Base-by-base conservation (phyloP, 371 early-diverging fungal species). In the Sporodiniella umbellata region DNA sequence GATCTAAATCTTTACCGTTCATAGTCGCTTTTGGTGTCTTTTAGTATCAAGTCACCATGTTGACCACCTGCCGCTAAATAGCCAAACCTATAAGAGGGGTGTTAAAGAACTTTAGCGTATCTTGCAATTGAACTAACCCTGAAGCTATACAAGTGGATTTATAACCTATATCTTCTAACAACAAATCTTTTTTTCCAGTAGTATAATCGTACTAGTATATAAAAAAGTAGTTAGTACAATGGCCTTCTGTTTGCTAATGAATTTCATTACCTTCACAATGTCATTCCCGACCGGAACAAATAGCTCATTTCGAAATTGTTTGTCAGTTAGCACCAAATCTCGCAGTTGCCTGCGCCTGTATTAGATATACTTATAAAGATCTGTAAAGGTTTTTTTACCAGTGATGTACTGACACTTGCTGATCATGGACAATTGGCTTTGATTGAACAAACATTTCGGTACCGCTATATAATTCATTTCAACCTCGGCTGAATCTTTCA, bases 301-400 rank as follows among this genome's bases (percentile, higher is more conserved):
- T 14, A 73, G 22, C 52, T 69, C 62, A 40, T 69, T 42, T 21
- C 51, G 51, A 25, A 50, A 53, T 4, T 48, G 48, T 28, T 64
- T 60, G 28, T 66, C 67, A 25, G 88, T 88, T 4, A 85, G 56
- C 11, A 94, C 65, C 47, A 98, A 81, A 70, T 98, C 96, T 42
- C 95, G 78, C 28, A 98, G 77, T 70, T 98, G 98, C 96, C 95
- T 92, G n/a, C n/a, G n/a, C n/a, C n/a, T n/a, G n/a, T n/a, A n/a
- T n/a, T n/a, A n/a, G n/a, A n/a, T n/a, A n/a, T n/a, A n/a, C n/a
- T n/a, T n/a, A n/a, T n/a, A n/a, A n/a, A n/a, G n/a, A n/a, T n/a
- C n/a, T n/a, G n/a, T n/a, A n/a, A n/a, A n/a, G n/a, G n/a, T 52
- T 40, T 26, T 38, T 35, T 45, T 70, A 79, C 80, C 85, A 85